Conservation (phyloP, 306 rosid species). For the Aeschynomene evenia region DNA sequence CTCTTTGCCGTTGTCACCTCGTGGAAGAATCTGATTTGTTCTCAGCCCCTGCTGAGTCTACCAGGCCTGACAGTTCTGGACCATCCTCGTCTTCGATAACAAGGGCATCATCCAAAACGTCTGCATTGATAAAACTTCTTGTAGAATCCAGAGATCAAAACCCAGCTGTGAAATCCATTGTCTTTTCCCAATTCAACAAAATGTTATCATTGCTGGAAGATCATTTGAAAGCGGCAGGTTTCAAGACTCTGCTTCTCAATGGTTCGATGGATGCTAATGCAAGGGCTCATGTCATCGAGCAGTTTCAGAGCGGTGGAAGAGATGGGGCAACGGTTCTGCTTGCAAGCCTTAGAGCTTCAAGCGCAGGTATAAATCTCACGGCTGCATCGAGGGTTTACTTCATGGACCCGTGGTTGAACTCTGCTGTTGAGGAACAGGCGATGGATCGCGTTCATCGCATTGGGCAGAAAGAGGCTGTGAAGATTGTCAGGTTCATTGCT, state of each 20-base stretch:
- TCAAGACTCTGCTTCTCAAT: conserved; percentile 64
- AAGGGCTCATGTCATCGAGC: conserved; percentile 56
- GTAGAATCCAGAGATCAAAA: conserved; percentile 47
- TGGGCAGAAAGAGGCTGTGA: conserved; percentile 76
- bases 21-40: conserved; percentile 59
- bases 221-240: conserved; percentile 68
- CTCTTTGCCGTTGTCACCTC: conserved; percentile 70
- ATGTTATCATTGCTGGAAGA: conserved; percentile 59
- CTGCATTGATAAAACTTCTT: conserved; percentile 65
- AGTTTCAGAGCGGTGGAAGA: conserved; percentile 43
- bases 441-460: conserved; percentile 85
- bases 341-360: conserved; percentile 78
- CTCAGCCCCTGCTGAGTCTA: conserved; percentile 59
- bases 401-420: conserved; percentile 96
- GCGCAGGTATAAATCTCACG: conserved; percentile 76
- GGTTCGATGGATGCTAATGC: conserved; percentile 72
- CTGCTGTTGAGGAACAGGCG: conserved; percentile 86
- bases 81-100: conserved; percentile 17
- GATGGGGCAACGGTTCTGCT: conserved; percentile 58
- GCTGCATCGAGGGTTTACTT: conserved; percentile 76
- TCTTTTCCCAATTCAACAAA: conserved; percentile 79
- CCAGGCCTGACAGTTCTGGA: conserved; percentile 31
- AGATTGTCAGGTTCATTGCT: conserved; percentile 68
- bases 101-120: conserved; percentile 53
- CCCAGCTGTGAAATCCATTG: conserved; percentile 63